Conservation (phyloP, 2,329 filamentous ascomycete species). For the Aspergillus sp. region DNA sequence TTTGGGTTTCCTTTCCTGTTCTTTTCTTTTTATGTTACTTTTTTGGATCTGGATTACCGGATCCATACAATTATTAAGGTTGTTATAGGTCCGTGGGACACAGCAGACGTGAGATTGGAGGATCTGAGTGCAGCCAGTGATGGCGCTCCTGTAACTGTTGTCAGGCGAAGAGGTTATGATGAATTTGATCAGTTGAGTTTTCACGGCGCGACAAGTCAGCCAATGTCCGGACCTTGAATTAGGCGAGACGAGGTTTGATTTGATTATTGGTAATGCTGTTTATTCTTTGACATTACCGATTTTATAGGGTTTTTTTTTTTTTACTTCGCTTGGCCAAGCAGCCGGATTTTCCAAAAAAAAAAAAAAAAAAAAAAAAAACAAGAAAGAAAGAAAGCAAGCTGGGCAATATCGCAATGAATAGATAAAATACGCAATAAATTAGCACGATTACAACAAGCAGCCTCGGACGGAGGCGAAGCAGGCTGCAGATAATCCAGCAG, state of each 20-base stretch:
- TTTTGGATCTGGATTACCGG: too few species aligned
- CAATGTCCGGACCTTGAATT: not conserved
- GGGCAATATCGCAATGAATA: not conserved
- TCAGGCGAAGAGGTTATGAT: too few species aligned
- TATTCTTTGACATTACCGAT: not conserved
- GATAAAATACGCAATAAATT: not conserved
- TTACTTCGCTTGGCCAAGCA: not conserved
- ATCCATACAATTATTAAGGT: too few species aligned
- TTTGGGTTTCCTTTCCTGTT: too few species aligned
- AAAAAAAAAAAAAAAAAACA: too few species aligned
- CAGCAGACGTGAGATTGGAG: too few species aligned
- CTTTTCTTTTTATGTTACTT: too few species aligned
- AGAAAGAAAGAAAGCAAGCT: not conserved
- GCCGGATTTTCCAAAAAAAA: not conserved
- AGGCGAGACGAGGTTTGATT: not conserved
- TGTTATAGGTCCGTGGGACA: too few species aligned
- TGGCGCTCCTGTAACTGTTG: too few species aligned
- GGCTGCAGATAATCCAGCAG: conserved; percentile 2
- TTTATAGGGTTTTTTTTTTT: not conserved
- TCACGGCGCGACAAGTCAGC: too few species aligned
- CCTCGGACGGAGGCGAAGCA: not conserved
- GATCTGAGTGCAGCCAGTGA: too few species aligned
- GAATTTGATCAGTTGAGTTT: too few species aligned
- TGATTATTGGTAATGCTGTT: not conserved
- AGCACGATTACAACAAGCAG: not conserved